Percentiles rank a stretch among this genome's conserved stretches.
phyloP scores from a whole-genome alignment of 164 flowering plant species.

The Chimonanthus salicifolius region DNA sequence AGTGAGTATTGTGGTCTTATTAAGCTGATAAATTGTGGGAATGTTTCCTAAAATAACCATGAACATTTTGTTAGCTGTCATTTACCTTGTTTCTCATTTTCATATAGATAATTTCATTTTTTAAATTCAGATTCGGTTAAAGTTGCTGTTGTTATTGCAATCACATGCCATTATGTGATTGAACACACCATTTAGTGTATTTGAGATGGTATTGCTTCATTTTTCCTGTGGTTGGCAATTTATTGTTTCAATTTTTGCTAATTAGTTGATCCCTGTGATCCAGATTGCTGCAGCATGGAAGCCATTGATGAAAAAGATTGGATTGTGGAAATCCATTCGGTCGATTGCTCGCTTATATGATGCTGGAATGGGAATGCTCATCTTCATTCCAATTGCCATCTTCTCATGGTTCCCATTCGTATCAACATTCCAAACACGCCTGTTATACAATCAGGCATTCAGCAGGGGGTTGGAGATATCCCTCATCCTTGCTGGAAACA shows the following conservation, averaged over 20 bases:
- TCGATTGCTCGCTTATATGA: conserved; percentile 85
- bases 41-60: no score
- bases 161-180: no score
- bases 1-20: no score
- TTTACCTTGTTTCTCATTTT: no score
- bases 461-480: conserved; percentile 96
- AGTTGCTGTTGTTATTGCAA: background rate
- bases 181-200: no score
- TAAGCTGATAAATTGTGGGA: no score
- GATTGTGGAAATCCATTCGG: conserved; percentile 87
- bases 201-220: background rate
- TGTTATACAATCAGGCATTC: conserved; percentile 98
- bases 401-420: conserved; percentile 95
- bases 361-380: conserved; percentile 97
- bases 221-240: background rate
- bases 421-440: conserved; percentile 89
- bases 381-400: conserved; percentile 84
- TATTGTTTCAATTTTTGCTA: background rate
- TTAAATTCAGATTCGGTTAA: background rate
- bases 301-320: conserved; percentile 70
- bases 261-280: background rate
- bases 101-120: no score
- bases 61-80: no score
- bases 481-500: conserved; percentile 94
- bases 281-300: conserved; percentile 94